phyloP scores from a whole-genome alignment of 768 basidiomycete genomes.

The Rhodocollybia butyracea region DNA sequence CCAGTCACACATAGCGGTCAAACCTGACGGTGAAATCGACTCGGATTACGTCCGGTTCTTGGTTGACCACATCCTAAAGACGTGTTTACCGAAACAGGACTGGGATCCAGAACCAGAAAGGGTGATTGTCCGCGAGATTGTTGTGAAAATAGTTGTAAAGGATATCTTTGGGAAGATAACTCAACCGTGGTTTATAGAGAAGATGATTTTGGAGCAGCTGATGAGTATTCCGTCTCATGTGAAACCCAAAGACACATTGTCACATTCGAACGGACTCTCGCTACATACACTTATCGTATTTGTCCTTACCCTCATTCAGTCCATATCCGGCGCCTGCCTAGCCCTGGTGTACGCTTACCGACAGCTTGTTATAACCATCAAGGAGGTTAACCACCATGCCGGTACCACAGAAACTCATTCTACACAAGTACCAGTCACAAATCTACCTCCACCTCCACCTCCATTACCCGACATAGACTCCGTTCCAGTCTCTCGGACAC shows the following conservation, averaged over 20 bases:
- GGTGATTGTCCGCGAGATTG: slow-evolving; percentile 79
- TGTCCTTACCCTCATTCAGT: slow-evolving; percentile 71
- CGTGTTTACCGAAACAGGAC: slow-evolving; percentile 75
- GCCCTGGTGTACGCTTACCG: slow-evolving; percentile 67
- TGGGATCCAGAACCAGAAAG: slow-evolving; percentile 77
- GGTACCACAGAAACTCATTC: neutral
- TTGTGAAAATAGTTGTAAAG: slow-evolving; percentile 73
- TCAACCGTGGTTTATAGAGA: slow-evolving; percentile 91
- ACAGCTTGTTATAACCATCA: slow-evolving; percentile 60
- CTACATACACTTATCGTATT: slow-evolving; percentile 56
- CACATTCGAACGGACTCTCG: slow-evolving; percentile 28
- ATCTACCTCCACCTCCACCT: slow-evolving; percentile 13
- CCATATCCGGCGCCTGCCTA: slow-evolving; percentile 66
- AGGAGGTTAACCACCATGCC: slow-evolving; percentile 52
- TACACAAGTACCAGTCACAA: neutral
- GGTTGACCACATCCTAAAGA: slow-evolving; percentile 71
- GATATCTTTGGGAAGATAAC: slow-evolving; percentile 66
- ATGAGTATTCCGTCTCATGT: slow-evolving; percentile 34
- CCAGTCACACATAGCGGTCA: slow-evolving; percentile 83
- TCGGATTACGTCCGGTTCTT: slow-evolving; percentile 77
- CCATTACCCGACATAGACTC: slow-evolving; percentile 9
- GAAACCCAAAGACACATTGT: slow-evolving; percentile 21
- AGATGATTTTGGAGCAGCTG: slow-evolving; percentile 60
- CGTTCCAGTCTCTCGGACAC: neutral
- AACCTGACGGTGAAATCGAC: slow-evolving; percentile 61